These are phyloP conservation scores for Erucastrum elatum DNA, from an alignment of 345 rosid species.

Conservation along the genomic window DNA sequence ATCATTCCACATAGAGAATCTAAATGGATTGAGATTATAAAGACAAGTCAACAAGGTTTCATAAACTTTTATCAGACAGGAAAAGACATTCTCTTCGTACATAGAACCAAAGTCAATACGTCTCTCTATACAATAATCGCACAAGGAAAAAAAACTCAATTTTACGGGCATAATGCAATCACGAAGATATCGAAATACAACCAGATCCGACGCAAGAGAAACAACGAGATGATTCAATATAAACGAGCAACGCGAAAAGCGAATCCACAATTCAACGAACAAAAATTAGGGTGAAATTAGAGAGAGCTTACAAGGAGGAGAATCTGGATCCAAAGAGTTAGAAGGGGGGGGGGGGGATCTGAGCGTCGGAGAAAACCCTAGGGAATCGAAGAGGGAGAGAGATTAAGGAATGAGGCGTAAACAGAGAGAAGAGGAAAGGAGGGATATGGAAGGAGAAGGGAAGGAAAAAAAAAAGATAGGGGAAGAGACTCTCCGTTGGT, in stretches of 20 bases:
- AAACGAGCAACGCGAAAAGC: not conserved
- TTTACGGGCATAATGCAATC: constrained; percentile 7
- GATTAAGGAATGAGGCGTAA: constrained; percentile 11
- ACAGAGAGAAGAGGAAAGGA: constrained; percentile 12
- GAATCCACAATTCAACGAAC: not conserved
- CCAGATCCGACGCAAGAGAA: constrained; percentile 26
- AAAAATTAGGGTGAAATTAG: not conserved
- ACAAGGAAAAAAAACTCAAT: not conserved
- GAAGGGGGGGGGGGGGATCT: constrained; percentile 20
- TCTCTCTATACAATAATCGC: not conserved
- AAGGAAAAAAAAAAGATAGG: not conserved
- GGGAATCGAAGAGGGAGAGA: not conserved
- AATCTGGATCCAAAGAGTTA: constrained; percentile 52
- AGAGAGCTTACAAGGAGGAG: constrained; percentile 55
- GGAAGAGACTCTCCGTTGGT: constrained; percentile 76
- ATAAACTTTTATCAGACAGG: too few relatives aligned
- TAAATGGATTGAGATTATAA: too few relatives aligned
- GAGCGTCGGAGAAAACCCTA: constrained; percentile 28
- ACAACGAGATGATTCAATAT: not conserved
- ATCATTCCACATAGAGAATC: not conserved
- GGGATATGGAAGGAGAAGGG: constrained; percentile 8
- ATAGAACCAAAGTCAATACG: not conserved
- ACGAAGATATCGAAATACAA: not conserved
- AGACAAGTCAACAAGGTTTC: too few relatives aligned
- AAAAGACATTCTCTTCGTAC: not conserved